Percentiles rank a stretch among this genome's conserved stretches.
Conservation (phyloP, 106 monocot genomes). For the Phalaenopsis aphrodite region DNA sequence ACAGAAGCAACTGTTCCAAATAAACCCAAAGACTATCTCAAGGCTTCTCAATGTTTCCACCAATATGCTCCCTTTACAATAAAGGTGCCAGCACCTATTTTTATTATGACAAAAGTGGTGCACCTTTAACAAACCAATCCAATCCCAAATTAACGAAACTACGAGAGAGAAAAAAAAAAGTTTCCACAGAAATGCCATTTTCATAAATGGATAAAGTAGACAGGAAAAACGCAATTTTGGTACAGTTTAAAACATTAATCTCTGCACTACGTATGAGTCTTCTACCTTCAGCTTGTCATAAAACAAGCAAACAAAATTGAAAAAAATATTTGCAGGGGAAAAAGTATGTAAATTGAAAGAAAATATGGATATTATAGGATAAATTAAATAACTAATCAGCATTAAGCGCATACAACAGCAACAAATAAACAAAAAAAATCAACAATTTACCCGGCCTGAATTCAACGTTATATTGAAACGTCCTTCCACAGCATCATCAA, state of each 20-base stretch:
- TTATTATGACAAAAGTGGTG: too few species aligned
- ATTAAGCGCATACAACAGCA: background rate
- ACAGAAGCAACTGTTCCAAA: too few species aligned
- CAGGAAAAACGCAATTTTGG: background rate
- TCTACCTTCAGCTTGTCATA: background rate
- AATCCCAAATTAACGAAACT: too few species aligned
- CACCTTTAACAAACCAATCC: too few species aligned
- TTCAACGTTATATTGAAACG: constrained; percentile 54
- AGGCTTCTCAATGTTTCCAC: too few species aligned
- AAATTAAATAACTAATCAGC: background rate
- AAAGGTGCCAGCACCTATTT: too few species aligned
- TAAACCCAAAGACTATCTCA: too few species aligned
- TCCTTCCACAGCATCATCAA: constrained; percentile 72
- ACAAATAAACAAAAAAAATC: background rate
- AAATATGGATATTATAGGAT: background rate
- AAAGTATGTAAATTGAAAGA: background rate
- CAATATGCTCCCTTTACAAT: too few species aligned
- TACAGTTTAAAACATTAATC: background rate
- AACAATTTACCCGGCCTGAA: constrained; percentile 52
- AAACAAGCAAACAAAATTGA: background rate
- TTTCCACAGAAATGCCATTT: background rate
- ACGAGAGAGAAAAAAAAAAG: too few species aligned
- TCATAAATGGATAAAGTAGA: background rate
- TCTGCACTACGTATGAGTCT: background rate
- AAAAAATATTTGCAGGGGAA: background rate